These are phyloP conservation scores for Yamadazyma triangularis DNA, from an alignment of 1,139 yeast genomes.

Conservation along the genomic window DNA sequence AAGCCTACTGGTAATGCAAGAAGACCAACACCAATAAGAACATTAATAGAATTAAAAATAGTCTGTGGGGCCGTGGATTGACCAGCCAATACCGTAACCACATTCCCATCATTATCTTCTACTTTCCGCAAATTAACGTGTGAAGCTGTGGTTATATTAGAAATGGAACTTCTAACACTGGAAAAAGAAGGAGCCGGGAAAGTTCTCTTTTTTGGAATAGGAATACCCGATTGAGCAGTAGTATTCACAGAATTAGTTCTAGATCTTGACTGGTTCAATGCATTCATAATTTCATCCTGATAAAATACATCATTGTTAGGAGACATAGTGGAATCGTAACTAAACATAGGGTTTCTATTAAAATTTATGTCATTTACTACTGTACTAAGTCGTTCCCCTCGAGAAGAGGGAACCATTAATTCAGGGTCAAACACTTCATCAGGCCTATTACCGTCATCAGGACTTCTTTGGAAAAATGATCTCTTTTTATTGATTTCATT, in stretches of 20 bases:
- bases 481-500: constrained; percentile 40
- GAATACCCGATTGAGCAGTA: constrained; percentile 15
- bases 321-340: constrained; percentile 10
- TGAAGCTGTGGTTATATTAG: constrained; percentile 43
- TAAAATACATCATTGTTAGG: constrained; percentile 33
- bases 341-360: constrained; percentile 23
- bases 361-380: constrained; percentile 35
- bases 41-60: constrained; percentile 43
- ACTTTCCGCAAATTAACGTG: constrained; percentile 59
- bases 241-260: constrained; percentile 23
- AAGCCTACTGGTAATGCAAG: constrained; percentile 48
- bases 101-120: constrained; percentile 69
- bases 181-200: constrained; percentile 33
- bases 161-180: constrained; percentile 30
- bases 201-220: constrained; percentile 17
- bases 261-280: constrained; percentile 25
- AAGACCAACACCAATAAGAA: constrained; percentile 46
- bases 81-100: constrained; percentile 72
- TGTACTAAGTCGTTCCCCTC: constrained; percentile 62
- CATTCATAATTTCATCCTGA: constrained; percentile 34
- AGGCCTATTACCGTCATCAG: constrained; percentile 8
- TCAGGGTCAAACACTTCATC: constrained; percentile 65
- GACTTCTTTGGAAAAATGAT: constrained; percentile 29
- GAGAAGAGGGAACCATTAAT: constrained; percentile 59
- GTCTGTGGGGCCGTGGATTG: constrained; percentile 63